Evolutionary conservation across 1,139 yeast genomes (phyloP).

Genomic region (Hyphopichia wangnamkhiaoensis): DNA sequence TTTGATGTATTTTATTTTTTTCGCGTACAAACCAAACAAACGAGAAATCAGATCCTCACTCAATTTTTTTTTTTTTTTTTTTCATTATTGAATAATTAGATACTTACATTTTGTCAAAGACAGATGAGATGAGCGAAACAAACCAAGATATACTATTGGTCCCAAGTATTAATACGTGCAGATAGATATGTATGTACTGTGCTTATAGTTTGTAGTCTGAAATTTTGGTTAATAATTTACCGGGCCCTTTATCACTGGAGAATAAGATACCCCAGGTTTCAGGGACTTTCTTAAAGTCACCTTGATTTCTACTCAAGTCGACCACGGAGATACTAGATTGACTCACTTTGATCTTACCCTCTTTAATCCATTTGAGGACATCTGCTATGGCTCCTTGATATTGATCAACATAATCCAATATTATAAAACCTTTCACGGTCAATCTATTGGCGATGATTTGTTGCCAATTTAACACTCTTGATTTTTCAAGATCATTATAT

Average conservation of each 20-base stretch:
- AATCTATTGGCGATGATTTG: conserved; percentile 26
- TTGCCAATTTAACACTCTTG: conserved; percentile 21
- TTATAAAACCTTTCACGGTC: conserved; percentile 21
- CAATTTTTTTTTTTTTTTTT: too few species aligned
- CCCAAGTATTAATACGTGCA: too few species aligned
- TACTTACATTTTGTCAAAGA: too few species aligned
- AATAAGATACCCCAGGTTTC: conserved; percentile 46
- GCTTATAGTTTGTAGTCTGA: conserved; percentile 10
- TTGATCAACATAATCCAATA: conserved; percentile 17
- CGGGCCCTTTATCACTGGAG: conserved; percentile 26
- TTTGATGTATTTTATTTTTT: too few species aligned
- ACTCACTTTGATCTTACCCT: conserved; percentile 19
- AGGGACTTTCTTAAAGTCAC: conserved; percentile 38
- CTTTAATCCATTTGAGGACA: conserved; percentile 19
- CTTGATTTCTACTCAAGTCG: conserved; percentile 32
- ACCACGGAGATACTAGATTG: conserved; percentile 30
- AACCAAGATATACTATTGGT: too few species aligned
- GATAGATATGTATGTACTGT: too few species aligned
- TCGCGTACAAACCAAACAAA: too few species aligned
- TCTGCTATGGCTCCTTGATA: conserved; percentile 14
- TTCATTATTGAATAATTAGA: too few species aligned
- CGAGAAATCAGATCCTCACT: too few species aligned
- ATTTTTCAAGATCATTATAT: conserved; percentile 21
- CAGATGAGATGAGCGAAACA: too few species aligned
- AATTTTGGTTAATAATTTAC: conserved; percentile 29